Conservation (phyloP, 306 rosid species). For the Hylodesmum podocarpum region DNA sequence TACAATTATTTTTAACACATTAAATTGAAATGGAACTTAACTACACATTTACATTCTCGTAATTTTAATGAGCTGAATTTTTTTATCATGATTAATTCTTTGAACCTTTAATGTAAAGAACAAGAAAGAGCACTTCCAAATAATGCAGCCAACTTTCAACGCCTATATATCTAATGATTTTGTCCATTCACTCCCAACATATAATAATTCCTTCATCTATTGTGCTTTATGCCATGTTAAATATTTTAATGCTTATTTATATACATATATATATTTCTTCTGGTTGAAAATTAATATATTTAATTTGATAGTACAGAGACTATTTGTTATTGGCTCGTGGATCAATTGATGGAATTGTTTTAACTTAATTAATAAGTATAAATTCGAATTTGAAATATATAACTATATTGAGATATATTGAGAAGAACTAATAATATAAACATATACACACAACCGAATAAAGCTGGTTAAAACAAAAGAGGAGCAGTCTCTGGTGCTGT, state of each 20-base stretch:
- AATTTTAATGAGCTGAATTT: not conserved
- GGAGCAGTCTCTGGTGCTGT: not conserved
- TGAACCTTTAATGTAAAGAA: conserved; percentile 9
- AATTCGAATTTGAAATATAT: no score
- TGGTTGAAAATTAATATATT: not conserved
- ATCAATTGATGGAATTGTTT: no score
- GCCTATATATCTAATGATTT: conserved; percentile 9
- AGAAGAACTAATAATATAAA: no score
- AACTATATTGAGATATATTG: no score
- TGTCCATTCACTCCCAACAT: conserved; percentile 20
- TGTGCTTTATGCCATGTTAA: not conserved
- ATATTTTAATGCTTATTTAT: not conserved
- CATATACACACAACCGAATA: not conserved
- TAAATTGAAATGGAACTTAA: not conserved
- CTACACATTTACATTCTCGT: not conserved
- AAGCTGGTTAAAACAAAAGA: not conserved
- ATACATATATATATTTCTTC: not conserved
- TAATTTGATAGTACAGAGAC: not conserved
- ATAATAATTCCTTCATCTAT: conserved; percentile 9
- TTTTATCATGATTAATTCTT: conserved; percentile 9
- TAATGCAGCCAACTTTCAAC: not conserved
- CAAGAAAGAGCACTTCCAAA: conserved; percentile 15
- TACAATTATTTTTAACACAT: not conserved
- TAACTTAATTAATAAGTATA: no score
- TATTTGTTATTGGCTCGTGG: no score